Percentiles rank a stretch among this genome's conserved stretches.
Conservation (phyloP, 257 asterid genomes). For the Dorcoceras hygrometricum region DNA sequence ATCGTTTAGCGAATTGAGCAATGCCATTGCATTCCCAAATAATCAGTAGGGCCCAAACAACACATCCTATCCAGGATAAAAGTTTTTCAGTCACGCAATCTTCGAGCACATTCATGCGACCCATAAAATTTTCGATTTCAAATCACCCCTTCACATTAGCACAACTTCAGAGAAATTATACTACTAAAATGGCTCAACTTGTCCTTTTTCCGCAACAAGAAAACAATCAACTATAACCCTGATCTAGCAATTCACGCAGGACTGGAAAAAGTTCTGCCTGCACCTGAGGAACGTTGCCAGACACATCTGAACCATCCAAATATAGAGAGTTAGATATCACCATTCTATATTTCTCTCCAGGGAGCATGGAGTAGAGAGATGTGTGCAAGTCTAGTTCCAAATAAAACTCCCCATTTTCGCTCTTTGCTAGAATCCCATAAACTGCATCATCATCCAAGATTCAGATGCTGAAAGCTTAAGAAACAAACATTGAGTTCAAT, state of each 20-base stretch:
- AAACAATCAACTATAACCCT: not conserved
- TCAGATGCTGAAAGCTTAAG: not conserved
- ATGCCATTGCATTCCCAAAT: not conserved
- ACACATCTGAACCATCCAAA: conserved; percentile 13
- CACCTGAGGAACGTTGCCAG: conserved; percentile 7
- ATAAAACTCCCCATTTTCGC: not conserved
- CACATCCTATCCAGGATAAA: not conserved
- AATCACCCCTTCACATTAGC: not conserved
- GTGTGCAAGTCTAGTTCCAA: conserved; percentile 16
- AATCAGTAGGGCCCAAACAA: not conserved
- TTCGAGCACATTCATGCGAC: not conserved
- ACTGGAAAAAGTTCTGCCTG: not conserved
- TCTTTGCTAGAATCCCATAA: conserved; percentile 13
- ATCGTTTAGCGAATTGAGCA: not conserved
- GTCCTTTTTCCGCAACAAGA: not conserved
- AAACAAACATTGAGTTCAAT: not conserved
- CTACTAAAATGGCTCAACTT: not conserved
- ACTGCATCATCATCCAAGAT: not conserved
- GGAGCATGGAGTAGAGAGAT: not conserved
- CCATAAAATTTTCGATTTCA: not conserved
- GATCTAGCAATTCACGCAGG: not conserved
- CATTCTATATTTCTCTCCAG: conserved; percentile 10
- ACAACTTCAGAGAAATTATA: not conserved
- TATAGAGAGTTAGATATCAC: conserved; percentile 9
- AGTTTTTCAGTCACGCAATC: not conserved